Conservation (phyloP, 2,329 filamentous ascomycete species). For the Lasiodiplodia sp. region DNA sequence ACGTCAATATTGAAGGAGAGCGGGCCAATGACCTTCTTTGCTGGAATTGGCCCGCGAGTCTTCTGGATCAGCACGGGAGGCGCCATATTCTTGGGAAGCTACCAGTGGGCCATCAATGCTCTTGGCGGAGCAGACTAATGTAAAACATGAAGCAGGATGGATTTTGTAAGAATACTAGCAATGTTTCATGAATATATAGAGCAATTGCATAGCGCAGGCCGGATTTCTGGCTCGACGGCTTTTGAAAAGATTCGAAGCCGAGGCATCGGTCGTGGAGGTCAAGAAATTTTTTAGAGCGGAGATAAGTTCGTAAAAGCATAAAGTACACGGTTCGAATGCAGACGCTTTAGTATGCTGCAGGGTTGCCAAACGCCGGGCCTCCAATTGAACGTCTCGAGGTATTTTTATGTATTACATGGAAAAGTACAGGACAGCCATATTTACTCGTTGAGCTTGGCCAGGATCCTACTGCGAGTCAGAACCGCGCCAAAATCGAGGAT, state of each 20-base stretch:
- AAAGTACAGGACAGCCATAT: constrained; percentile 36
- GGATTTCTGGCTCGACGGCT: background rate
- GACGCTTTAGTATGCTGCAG: constrained; percentile 28
- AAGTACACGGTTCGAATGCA: constrained; percentile 24
- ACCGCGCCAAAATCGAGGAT: constrained; percentile 1
- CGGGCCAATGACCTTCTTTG: constrained; percentile 74
- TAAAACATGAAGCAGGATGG: constrained; percentile 9
- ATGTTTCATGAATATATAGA: background rate
- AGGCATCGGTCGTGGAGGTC: background rate
- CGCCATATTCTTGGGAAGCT: constrained; percentile 91
- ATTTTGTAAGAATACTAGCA: background rate
- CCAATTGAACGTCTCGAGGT: constrained; percentile 29
- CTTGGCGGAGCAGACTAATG: constrained; percentile 57
- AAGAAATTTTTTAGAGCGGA: constrained; percentile 16
- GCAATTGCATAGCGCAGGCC: background rate
- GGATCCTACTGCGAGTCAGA: constrained; percentile 68
- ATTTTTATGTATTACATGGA: constrained; percentile 29
- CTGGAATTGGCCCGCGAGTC: constrained; percentile 80
- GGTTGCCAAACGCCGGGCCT: constrained; percentile 30
- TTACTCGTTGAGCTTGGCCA: constrained; percentile 99
- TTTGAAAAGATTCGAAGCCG: background rate
- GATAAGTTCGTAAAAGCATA: constrained; percentile 27
- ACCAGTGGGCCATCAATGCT: constrained; percentile 85
- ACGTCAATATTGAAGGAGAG: constrained; percentile 68
- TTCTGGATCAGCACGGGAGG: constrained; percentile 96